phyloP scores from a whole-genome alignment of 768 basidiomycete species.

The Boletus sensibilis region DNA sequence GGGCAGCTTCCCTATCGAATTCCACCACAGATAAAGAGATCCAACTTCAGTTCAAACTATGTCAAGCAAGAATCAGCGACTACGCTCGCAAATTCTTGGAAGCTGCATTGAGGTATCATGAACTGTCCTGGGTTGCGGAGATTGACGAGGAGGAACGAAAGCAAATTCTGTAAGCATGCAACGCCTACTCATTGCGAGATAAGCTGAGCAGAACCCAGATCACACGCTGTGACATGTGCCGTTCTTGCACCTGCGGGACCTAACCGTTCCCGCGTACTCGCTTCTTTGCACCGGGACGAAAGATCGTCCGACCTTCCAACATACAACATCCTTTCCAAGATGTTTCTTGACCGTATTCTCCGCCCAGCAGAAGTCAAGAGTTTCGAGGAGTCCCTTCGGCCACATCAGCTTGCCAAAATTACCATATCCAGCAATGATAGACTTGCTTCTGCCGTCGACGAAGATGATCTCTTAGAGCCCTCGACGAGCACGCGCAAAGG shows the following conservation, averaged over 20 bases:
- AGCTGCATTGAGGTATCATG: conserved; percentile 91
- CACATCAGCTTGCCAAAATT: conserved; percentile 94
- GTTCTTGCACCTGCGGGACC: conserved; percentile 97
- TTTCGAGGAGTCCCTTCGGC: conserved; percentile 83
- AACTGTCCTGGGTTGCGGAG: conserved; percentile 85
- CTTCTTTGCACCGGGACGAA: conserved; percentile 92
- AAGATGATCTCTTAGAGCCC: conserved; percentile 54
- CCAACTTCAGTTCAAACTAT: conserved; percentile 82
- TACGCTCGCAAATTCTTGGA: conserved; percentile 91
- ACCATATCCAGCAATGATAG: conserved; percentile 81
- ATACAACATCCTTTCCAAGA: conserved; percentile 91
- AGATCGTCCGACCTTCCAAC: conserved; percentile 76
- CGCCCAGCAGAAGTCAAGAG: conserved; percentile 85
- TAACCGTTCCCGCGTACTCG: conserved; percentile 89
- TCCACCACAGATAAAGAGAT: conserved; percentile 77
- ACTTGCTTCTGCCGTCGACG: conserved; percentile 64
- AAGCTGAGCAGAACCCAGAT: conserved; percentile 41
- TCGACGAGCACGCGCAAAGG: conserved; percentile 77
- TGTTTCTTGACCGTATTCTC: conserved; percentile 98
- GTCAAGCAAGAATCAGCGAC: conserved; percentile 93
- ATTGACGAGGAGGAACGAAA: conserved; percentile 93
- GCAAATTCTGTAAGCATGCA: conserved; percentile 74
- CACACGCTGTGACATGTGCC: conserved; percentile 92
- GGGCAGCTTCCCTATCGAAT: conserved; percentile 87
- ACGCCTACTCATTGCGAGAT: neutral